phyloP scores from a whole-genome alignment of 1,284 basidiomycete genomes.

The Stygiomarasmius scandens region DNA sequence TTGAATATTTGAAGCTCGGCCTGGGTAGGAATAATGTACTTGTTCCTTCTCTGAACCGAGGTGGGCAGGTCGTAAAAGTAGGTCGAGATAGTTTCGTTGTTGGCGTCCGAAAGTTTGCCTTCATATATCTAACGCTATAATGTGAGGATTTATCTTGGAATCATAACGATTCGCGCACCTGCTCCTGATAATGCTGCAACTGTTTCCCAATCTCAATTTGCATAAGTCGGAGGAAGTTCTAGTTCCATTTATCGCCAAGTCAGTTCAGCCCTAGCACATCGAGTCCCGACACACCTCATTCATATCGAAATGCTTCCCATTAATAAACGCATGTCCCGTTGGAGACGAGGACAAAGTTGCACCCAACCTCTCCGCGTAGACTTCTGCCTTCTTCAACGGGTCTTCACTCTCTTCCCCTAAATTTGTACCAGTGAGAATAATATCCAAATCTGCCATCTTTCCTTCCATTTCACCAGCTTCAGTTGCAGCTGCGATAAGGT shows the following conservation, averaged over 20 bases:
- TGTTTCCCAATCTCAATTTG: conserved; percentile 67
- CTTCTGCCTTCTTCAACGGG: conserved; percentile 34
- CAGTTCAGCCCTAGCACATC: background rate
- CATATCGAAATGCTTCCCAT: conserved; percentile 79
- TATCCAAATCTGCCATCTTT: conserved; percentile 37
- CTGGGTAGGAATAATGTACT: conserved; percentile 61
- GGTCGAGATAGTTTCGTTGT: conserved; percentile 55
- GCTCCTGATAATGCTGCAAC: conserved; percentile 71
- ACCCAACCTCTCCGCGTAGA: conserved; percentile 59
- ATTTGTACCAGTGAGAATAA: conserved; percentile 39
- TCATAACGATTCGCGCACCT: conserved; percentile 46
- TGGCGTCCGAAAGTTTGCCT: conserved; percentile 61
- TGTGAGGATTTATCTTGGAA: conserved; percentile 11
- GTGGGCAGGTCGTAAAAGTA: conserved; percentile 91
- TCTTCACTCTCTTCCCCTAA: conserved; percentile 6
- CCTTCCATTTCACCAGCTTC: conserved; percentile 12
- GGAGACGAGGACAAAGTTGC: conserved; percentile 38
- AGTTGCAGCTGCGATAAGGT: conserved; percentile 30
- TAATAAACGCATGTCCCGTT: conserved; percentile 78
- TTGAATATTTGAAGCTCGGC: conserved; percentile 54
- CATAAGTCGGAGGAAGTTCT: conserved; percentile 71
- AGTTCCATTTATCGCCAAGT: conserved; percentile 3
- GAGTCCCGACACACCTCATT: conserved; percentile 60
- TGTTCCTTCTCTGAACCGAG: conserved; percentile 70
- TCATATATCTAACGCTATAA: conserved; percentile 58